phyloP scores from a whole-genome alignment of 1,139 yeast genomes.

The Taiozyma onychis region DNA sequence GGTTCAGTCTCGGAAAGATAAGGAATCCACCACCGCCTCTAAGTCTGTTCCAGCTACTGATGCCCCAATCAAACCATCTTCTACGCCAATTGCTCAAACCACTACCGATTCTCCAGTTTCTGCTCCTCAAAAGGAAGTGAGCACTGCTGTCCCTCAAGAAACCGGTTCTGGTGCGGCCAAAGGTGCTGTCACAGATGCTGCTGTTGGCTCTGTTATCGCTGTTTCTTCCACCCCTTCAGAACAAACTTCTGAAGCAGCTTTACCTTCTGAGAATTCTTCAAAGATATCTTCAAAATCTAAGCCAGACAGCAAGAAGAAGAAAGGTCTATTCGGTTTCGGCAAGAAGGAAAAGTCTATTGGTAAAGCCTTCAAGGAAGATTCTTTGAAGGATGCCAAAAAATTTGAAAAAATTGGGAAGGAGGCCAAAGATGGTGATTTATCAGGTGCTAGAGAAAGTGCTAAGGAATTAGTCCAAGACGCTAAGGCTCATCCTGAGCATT shows the following conservation, averaged over 20 bases:
- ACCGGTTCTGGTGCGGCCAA: conserved; percentile 6
- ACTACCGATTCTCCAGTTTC: not conserved
- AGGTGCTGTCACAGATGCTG: conserved; percentile 6
- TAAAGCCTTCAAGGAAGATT: not conserved
- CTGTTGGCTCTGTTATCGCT: not conserved
- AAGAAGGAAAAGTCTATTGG: not conserved
- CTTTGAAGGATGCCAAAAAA: not conserved
- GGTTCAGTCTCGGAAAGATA: conserved; percentile 11
- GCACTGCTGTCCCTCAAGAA: not conserved
- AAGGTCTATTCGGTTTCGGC: conserved; percentile 1
- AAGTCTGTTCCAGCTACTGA: conserved; percentile 12
- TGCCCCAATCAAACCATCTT: conserved; percentile 1
- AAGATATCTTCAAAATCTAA: not conserved
- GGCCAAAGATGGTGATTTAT: conserved; percentile 16
- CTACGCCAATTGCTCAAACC: not conserved
- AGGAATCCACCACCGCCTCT: conserved; percentile 16
- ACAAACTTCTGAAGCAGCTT: conserved; percentile 12
- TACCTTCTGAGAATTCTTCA: conserved; percentile 22
- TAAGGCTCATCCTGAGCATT: conserved; percentile 14
- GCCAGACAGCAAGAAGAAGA: not conserved
- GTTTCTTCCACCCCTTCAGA: not conserved
- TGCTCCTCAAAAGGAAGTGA: not conserved
- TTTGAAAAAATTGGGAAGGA: not conserved
- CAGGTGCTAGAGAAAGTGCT: conserved; percentile 7
- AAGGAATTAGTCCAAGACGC: conserved; percentile 13